A percentile compares a stretch with the other conserved stretches of the same genome.
phyloP scores from a whole-genome alignment of 139 green algal genomes.

The Asterochloris sp. region DNA sequence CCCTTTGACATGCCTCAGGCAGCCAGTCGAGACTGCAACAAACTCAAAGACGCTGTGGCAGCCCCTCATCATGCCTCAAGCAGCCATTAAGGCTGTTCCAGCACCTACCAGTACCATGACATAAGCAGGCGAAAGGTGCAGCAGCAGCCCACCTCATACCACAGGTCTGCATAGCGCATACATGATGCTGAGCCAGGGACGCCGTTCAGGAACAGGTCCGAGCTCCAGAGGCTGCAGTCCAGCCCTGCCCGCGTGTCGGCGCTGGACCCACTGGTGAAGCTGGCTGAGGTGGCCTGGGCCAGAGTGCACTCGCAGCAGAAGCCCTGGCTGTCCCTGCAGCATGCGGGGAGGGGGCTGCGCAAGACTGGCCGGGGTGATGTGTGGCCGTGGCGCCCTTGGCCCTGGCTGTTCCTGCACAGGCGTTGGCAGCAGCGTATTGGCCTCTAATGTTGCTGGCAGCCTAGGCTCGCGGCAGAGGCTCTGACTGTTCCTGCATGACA shows the following conservation, averaged over 20 bases:
- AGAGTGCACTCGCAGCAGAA: conserved; percentile 71
- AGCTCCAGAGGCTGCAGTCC: conserved; percentile 62
- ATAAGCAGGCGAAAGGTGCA: not conserved
- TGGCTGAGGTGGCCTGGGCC: conserved; percentile 30
- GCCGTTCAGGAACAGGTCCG: conserved; percentile 38
- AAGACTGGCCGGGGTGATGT: too few relatives aligned
- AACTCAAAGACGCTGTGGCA: too few relatives aligned
- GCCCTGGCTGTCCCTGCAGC: conserved; percentile 67
- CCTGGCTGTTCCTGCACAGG: too few relatives aligned
- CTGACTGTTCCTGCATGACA: too few relatives aligned
- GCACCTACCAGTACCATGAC: not conserved
- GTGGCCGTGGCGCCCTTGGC: too few relatives aligned
- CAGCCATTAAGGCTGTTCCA: not conserved
- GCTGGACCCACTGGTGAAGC: not conserved
- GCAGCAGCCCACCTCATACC: conserved; percentile 54
- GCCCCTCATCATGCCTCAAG: too few relatives aligned
- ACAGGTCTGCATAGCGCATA: conserved; percentile 60
- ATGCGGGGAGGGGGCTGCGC: too few relatives aligned
- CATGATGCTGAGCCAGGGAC: conserved; percentile 64
- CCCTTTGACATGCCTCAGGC: too few relatives aligned
- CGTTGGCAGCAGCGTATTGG: too few relatives aligned
- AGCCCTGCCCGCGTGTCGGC: conserved; percentile 52
- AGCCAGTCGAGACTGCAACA: too few relatives aligned
- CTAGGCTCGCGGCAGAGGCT: too few relatives aligned
- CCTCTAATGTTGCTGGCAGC: too few relatives aligned